A percentile compares a stretch with the other conserved stretches of the same genome.
Evolutionary conservation across 192 early-diverging fungal genomes (phyloP).

Genomic region (Oehlia diaphana): DNA sequence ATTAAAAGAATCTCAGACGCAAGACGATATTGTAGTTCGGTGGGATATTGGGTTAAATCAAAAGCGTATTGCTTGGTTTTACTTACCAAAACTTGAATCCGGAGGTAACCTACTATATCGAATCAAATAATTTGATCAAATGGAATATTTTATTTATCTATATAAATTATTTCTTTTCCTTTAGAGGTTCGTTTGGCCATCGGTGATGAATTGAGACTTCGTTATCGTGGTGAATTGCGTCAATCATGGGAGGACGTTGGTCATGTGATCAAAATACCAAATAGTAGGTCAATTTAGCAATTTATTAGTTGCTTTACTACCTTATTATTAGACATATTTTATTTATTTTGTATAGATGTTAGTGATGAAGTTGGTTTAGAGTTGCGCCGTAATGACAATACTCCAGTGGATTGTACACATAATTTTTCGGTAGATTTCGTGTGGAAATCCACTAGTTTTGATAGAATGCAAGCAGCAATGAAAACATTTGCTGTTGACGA

Average conservation of each 20-base stretch:
- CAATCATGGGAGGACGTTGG: constrained; percentile 85
- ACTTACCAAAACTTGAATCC: constrained; percentile 87
- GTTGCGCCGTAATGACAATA: constrained; percentile 64
- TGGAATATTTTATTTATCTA: not conserved
- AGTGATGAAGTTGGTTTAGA: constrained; percentile 97
- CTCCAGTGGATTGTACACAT: constrained; percentile 78
- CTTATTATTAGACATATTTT: not conserved
- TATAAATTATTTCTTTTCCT: not conserved
- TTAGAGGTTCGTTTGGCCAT: constrained; percentile 85
- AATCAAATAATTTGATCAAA: constrained; percentile 10
- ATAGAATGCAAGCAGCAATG: constrained; percentile 96
- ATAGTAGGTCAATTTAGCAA: constrained; percentile 58
- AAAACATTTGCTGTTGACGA: constrained; percentile 97
- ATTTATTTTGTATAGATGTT: constrained; percentile 54
- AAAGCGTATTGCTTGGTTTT: constrained; percentile 91
- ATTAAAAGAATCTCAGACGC: constrained; percentile 91
- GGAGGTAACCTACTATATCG: constrained; percentile 31
- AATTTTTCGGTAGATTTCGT: constrained; percentile 97
- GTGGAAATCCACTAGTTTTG: constrained; percentile 97
- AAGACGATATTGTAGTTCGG: constrained; percentile 91
- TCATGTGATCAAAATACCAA: constrained; percentile 94
- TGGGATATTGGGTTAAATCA: constrained; percentile 97
- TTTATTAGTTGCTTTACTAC: not conserved
- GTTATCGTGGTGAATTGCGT: constrained; percentile 85
- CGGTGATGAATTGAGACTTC: constrained; percentile 90